A percentile compares a stretch with the other conserved stretches of the same genome.
Conservation (phyloP, 164 flowering plant species). For the Santalum album region DNA sequence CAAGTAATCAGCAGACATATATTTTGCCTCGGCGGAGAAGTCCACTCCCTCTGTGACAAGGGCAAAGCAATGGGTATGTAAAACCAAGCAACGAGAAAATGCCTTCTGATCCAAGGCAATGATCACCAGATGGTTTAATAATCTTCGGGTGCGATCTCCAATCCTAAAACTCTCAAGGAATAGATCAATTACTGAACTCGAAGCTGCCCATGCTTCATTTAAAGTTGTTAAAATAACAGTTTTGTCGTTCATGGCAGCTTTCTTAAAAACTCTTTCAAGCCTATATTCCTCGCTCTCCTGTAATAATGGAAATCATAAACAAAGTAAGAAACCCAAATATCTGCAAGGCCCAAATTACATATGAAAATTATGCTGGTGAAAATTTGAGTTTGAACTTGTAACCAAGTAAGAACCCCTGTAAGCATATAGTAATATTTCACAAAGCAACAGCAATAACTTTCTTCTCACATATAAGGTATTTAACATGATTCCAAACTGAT, state of each 20-base stretch:
- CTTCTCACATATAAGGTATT: no score
- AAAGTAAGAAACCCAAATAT: background rate
- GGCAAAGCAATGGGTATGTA: constrained; percentile 60
- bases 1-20: constrained; percentile 65
- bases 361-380: no score
- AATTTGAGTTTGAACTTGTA: no score
- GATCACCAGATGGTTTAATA: constrained; percentile 68
- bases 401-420: no score
- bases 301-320: background rate
- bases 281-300: constrained; percentile 32
- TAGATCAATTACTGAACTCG: constrained; percentile 59
- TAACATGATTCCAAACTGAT: no score
- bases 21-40: constrained; percentile 67
- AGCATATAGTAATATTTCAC: no score
- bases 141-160: constrained; percentile 49
- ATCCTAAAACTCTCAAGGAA: constrained; percentile 71
- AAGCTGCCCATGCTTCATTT: constrained; percentile 82
- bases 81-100: constrained; percentile 39
- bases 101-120: constrained; percentile 70
- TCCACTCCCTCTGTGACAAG: constrained; percentile 56
- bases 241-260: constrained; percentile 52
- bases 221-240: constrained; percentile 75
- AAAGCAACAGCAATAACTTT: no score
- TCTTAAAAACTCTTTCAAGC: constrained; percentile 43
- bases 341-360: no score